phyloP scores from a whole-genome alignment of 2,329 filamentous ascomycete genomes.

The Fusarium sp. region DNA sequence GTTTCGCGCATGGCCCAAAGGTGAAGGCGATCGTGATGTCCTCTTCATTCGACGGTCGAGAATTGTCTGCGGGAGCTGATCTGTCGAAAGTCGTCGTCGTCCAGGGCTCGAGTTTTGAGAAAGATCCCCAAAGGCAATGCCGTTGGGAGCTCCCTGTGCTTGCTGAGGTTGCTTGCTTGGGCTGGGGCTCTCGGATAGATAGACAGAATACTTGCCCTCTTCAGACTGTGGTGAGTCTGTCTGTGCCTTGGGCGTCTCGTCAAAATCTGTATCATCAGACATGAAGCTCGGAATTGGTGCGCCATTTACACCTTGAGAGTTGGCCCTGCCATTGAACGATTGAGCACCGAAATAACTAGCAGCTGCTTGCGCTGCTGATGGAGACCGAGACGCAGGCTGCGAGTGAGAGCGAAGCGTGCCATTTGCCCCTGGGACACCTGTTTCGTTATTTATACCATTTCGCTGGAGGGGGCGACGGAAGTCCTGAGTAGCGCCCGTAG shows the following conservation, averaged over 20 bases:
- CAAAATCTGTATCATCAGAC: constrained; percentile 67
- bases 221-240: constrained; percentile 66
- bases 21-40: constrained; percentile 70
- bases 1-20: constrained; percentile 65
- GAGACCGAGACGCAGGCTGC: constrained; percentile 71
- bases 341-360: constrained; percentile 51
- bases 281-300: constrained; percentile 70
- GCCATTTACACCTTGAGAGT: constrained; percentile 63
- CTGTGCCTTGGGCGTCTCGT: constrained; percentile 60
- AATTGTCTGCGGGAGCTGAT: constrained; percentile 68
- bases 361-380: constrained; percentile 50
- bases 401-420: constrained; percentile 76
- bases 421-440: constrained; percentile 62
- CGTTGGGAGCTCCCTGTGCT: constrained; percentile 53
- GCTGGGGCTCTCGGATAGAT: constrained; percentile 49
- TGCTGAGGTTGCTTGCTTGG: constrained; percentile 48
- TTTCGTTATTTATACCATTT: constrained; percentile 65
- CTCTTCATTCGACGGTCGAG: constrained; percentile 68
- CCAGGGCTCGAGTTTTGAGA: constrained; percentile 56
- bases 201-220: constrained; percentile 56
- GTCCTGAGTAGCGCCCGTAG: constrained; percentile 62
- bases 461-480: constrained; percentile 72
- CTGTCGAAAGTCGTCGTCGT: constrained; percentile 66
- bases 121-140: constrained; percentile 65
- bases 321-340: constrained; percentile 56